Base-by-base conservation (phyloP, 768 basidiomycete genomes). In the Pholiota conissans region DNA sequence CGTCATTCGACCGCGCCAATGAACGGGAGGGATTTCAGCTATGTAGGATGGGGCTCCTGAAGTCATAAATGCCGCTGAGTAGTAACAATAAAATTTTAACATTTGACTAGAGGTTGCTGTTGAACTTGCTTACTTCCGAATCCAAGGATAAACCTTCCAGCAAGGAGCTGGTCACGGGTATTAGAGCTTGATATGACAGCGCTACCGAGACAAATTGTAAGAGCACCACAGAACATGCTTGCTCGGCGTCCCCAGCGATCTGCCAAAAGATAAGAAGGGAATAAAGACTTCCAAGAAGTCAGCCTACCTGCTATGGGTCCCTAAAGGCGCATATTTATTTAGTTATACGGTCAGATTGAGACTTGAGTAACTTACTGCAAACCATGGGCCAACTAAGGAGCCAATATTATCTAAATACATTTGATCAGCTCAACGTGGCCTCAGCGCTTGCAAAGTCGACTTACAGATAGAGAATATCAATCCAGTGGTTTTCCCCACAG, bases 21-120 rank as follows among this genome's bases (percentile, higher is more conserved):
- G 49, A 30, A 49, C 49, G 3, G 49, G 49, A 5, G 49, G 49
- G 24, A 49, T 29, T 24, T 49, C 49, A 3, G 49, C 49, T n/a
- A 49, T 49, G 14, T 30, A 49, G n/a, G 49, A 49, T n/a, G 49
- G 49, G 3, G 49, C 49, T 29, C 49, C 49, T n/a, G 49, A 49
- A 11, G 49, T 49, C 49, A 49, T 49, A n/a, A 49, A 49, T 11
- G 49, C 29, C 20, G 49, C 49, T 49, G n/a, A n/a, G n/a, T n/a
- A n/a, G n/a, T n/a, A n/a, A n/a, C n/a, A n/a, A n/a, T n/a, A n/a
- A n/a, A n/a, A n/a, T n/a, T n/a, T n/a, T n/a, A n/a, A n/a, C n/a
- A n/a, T n/a, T n/a, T n/a, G n/a, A n/a, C n/a, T n/a, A n/a, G n/a
- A n/a, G n/a, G n/a, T n/a, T n/a, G n/a, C n/a, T n/a, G n/a, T n/a